phyloP scores from a whole-genome alignment of 805 yeast genomes.

The fission yeast (Schizosaccharomyces pombe) region DNA sequence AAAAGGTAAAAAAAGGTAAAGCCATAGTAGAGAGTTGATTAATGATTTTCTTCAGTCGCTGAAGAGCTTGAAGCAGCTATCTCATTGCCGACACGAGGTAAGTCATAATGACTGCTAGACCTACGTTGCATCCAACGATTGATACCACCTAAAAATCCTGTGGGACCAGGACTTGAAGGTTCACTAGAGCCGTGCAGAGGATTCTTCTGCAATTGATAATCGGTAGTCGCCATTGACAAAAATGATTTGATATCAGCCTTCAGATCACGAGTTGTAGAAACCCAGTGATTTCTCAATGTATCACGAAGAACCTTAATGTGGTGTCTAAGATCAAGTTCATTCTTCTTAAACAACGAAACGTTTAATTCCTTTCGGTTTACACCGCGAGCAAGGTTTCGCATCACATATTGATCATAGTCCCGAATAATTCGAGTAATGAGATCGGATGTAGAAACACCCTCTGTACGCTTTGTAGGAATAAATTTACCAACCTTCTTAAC shows the following conservation, averaged over 20 bases:
- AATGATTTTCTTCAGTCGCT: neutral
- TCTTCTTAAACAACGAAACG: conserved; percentile 92
- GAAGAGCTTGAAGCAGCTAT: neutral
- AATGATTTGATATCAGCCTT: conserved; percentile 2
- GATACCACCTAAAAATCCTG: neutral
- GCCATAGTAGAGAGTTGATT: too few species aligned
- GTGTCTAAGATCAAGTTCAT: conserved; percentile 80
- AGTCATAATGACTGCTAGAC: neutral
- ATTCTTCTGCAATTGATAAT: neutral
- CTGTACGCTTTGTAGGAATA: conserved; percentile 84
- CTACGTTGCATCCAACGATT: conserved; percentile 4
- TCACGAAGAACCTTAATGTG: conserved; percentile 72
- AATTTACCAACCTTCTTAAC: conserved; percentile 79
- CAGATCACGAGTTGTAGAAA: conserved; percentile 3
- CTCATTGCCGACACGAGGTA: neutral
- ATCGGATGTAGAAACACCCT: conserved; percentile 87
- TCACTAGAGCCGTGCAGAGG: conserved; percentile 1
- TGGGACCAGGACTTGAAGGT: neutral
- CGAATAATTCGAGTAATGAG: conserved; percentile 84
- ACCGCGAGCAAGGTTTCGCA: conserved; percentile 94
- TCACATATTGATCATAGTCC: conserved; percentile 86
- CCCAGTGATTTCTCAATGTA: conserved; percentile 2
- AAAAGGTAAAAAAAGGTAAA: too few species aligned
- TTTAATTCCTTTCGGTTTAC: conserved; percentile 90
- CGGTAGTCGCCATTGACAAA: neutral